Evolutionary conservation across 768 basidiomycete species (phyloP).

Genomic region (Tricholoma matsutake): DNA sequence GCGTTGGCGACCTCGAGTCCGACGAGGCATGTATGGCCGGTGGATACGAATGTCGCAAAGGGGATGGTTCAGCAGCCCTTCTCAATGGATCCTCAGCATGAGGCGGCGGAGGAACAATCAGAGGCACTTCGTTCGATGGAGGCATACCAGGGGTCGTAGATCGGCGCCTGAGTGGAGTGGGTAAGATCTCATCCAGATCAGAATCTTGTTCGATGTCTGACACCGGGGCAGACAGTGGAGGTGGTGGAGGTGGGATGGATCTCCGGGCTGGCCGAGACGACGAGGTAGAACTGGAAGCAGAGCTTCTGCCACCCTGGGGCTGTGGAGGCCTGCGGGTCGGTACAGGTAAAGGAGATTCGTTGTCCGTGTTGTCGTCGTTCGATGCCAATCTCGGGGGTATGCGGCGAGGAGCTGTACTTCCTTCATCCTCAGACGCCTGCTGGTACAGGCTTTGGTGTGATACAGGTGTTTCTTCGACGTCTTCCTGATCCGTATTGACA

Average conservation of each 20-base stretch:
- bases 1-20: slow-evolving; percentile 12
- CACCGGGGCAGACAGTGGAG: slow-evolving; percentile 6
- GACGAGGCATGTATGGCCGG: background rate
- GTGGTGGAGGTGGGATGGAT: slow-evolving; percentile 16
- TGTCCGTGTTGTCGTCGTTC: slow-evolving; percentile 12
- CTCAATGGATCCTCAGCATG: slow-evolving; percentile 4
- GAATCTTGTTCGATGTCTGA: slow-evolving; percentile 29
- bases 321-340: slow-evolving; percentile 13
- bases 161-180: slow-evolving; percentile 25
- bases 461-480: background rate
- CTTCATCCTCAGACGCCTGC: slow-evolving; percentile 13
- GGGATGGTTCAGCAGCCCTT: slow-evolving; percentile 10
- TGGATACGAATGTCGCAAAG: slow-evolving; percentile 13
- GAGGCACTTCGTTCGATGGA: slow-evolving; percentile 15
- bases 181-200: slow-evolving; percentile 33
- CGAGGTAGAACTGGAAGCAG: background rate
- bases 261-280: slow-evolving; percentile 12
- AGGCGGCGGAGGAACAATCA: slow-evolving; percentile 23
- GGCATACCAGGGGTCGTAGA: slow-evolving; percentile 13
- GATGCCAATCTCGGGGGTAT: slow-evolving; percentile 10
- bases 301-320: slow-evolving; percentile 1
- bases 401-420: slow-evolving; percentile 12
- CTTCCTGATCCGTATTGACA: slow-evolving; percentile 4
- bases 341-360: slow-evolving; percentile 20
- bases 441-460: background rate